phyloP scores from a whole-genome alignment of 1,284 basidiomycete species.

The Veloporphyrellus conicus region DNA sequence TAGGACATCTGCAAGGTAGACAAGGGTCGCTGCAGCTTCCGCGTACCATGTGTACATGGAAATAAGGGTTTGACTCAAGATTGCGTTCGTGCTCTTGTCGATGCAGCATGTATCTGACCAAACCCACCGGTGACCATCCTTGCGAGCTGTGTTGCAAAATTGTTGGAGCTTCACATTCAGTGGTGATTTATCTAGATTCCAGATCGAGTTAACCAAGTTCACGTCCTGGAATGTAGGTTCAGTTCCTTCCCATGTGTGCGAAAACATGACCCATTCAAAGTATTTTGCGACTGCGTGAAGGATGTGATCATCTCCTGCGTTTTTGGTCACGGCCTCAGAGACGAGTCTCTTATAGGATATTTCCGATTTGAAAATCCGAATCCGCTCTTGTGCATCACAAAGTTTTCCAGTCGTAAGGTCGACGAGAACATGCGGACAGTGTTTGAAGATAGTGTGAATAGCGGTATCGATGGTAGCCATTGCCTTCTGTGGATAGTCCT shows the following conservation, averaged over 20 bases:
- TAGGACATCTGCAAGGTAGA: conserved; percentile 1
- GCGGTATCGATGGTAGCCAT: not conserved
- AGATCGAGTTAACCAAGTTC: not conserved
- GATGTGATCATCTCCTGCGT: not conserved
- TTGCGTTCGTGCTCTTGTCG: conserved; percentile 1
- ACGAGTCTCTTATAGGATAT: not conserved
- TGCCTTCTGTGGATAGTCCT: not conserved
- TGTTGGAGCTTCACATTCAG: conserved; percentile 5
- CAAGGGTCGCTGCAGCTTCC: conserved; percentile 3
- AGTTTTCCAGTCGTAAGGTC: conserved; percentile 5
- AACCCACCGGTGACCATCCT: too few relatives aligned
- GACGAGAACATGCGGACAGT: conserved; percentile 8
- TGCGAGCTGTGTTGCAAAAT: too few relatives aligned
- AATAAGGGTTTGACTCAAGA: not conserved
- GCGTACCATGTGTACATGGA: conserved; percentile 14
- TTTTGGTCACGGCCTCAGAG: not conserved
- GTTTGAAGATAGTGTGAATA: not conserved
- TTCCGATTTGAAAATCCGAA: conserved; percentile 5
- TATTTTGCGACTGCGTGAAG: conserved; percentile 4
- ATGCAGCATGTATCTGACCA: conserved; percentile 1
- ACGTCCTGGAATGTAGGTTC: conserved; percentile 16
- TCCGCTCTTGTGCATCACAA: not conserved
- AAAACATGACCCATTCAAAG: conserved; percentile 10
- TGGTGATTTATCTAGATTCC: conserved; percentile 1
- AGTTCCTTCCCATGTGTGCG: conserved; percentile 15